Evolutionary conservation across 306 rosid species (phyloP).

Genomic region (Alnus rubra): DNA sequence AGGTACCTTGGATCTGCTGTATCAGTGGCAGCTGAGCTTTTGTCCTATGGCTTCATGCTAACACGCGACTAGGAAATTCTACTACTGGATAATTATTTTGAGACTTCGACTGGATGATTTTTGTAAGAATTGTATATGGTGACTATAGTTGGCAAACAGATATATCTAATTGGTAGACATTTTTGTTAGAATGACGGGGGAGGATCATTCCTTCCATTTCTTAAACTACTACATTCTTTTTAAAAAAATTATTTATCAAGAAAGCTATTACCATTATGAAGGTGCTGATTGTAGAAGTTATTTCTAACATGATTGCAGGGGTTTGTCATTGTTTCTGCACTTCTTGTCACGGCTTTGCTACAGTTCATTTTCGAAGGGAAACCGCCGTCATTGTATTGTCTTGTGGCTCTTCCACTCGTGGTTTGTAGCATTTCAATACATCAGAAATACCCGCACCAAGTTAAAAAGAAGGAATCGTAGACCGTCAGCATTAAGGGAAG

Average conservation of each 20-base stretch:
- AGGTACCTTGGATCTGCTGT: slow-evolving; percentile 5
- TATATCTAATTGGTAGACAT: slow-evolving; percentile 6
- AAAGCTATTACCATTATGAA: not conserved
- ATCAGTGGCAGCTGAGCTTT: slow-evolving; percentile 8
- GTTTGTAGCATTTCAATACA: slow-evolving; percentile 77
- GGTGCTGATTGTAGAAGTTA: slow-evolving; percentile 12
- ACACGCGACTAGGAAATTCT: not conserved
- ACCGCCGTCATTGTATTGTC: slow-evolving; percentile 83
- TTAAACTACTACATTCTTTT: not conserved
- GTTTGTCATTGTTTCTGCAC: slow-evolving; percentile 93
- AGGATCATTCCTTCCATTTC: not conserved
- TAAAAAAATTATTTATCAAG: not conserved
- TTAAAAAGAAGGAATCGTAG: slow-evolving; percentile 68
- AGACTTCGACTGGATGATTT: not conserved
- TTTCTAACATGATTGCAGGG: slow-evolving; percentile 68
- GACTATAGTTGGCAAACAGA: not conserved
- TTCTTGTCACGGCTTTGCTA: slow-evolving; percentile 84
- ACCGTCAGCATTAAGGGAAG: slow-evolving; percentile 23
- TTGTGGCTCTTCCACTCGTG: slow-evolving; percentile 86
- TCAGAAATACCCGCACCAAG: slow-evolving; percentile 80
- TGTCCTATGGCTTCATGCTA: slow-evolving; percentile 7
- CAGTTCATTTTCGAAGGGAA: slow-evolving; percentile 94
- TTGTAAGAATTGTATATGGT: not conserved
- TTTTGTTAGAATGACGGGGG: slow-evolving; percentile 5
- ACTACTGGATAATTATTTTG: not conserved